These are phyloP conservation scores for Chrysosporium queenslandicum DNA, from an alignment of 2,329 filamentous ascomycete species.

Conservation along the genomic window DNA sequence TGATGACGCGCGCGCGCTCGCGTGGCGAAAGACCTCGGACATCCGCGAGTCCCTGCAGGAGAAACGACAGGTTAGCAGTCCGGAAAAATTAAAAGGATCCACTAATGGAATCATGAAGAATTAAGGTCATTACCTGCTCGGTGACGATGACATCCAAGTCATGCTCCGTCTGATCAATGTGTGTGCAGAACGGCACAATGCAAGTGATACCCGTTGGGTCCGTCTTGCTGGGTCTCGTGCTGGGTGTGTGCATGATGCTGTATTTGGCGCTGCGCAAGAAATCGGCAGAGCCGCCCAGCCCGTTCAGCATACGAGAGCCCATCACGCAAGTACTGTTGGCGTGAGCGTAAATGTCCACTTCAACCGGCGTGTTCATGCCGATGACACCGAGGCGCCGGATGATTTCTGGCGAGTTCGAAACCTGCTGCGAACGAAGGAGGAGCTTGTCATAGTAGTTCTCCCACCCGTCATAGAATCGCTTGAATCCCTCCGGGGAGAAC, in stretches of 20 bases:
- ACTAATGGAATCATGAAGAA: background rate
- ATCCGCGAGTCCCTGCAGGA: conserved; percentile 59
- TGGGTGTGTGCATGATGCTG: conserved; percentile 88
- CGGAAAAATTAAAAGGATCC: too few relatives aligned
- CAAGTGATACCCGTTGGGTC: conserved; percentile 73
- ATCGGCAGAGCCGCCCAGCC: conserved; percentile 70
- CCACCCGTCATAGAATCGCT: conserved; percentile 82
- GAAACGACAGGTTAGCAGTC: background rate
- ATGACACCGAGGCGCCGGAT: conserved; percentile 80
- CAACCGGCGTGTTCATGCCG: conserved; percentile 90
- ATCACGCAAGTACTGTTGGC: conserved; percentile 86
- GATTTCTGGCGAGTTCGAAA: conserved; percentile 83
- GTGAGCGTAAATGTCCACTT: conserved; percentile 90
- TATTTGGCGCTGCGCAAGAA: conserved; percentile 73
- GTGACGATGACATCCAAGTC: conserved; percentile 84
- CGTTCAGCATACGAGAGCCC: conserved; percentile 79
- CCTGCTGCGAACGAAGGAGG: conserved; percentile 74
- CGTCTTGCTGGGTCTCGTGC: conserved; percentile 66
- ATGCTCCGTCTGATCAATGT: conserved; percentile 87
- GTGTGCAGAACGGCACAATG: conserved; percentile 90
- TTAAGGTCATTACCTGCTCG: conserved; percentile 38
- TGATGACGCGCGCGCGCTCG: conserved; percentile 74
- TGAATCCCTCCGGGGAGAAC: conserved; percentile 83
- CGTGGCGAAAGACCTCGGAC: conserved; percentile 70
- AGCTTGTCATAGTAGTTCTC: conserved; percentile 70